These are phyloP conservation scores for Annulohypoxylon maeteangense DNA, from an alignment of 495 filamentous ascomycete species.

Conservation along the genomic window DNA sequence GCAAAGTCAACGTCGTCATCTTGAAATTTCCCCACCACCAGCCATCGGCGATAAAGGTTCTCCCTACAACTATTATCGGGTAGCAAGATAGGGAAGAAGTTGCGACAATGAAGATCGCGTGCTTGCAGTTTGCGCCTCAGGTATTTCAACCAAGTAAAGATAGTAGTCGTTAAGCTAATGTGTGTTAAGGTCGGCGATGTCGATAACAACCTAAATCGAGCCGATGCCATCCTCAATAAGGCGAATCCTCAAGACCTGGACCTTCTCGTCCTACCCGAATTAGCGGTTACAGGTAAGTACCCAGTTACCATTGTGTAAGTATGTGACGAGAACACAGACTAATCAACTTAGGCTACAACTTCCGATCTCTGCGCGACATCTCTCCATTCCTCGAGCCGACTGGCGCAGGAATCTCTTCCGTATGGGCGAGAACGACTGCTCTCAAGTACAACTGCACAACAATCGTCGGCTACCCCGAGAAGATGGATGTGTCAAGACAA, in stretches of 20 bases:
- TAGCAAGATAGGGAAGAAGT: not conserved
- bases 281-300: constrained; percentile 80
- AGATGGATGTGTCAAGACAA: constrained; percentile 56
- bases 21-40: not conserved
- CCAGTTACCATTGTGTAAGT: not conserved
- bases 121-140: constrained; percentile 79
- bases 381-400: constrained; percentile 82
- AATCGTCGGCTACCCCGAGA: constrained; percentile 91
- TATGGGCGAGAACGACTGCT: constrained; percentile 83
- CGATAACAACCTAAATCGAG: constrained; percentile 76
- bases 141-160: not conserved
- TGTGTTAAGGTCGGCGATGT: constrained; percentile 70
- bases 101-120: constrained; percentile 76
- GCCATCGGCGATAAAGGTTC: not conserved
- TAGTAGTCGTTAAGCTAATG: not conserved
- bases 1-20: not conserved
- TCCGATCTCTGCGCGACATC: constrained; percentile 80
- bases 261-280: constrained; percentile 84
- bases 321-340: not conserved
- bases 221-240: constrained; percentile 73
- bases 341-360: constrained; percentile 80
- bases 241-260: constrained; percentile 66
- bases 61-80: not conserved
- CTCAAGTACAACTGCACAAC: constrained; percentile 78
- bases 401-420: constrained; percentile 74